Conservation (phyloP, 2,329 filamentous ascomycete species). For the Colletotrichum paranaense region DNA sequence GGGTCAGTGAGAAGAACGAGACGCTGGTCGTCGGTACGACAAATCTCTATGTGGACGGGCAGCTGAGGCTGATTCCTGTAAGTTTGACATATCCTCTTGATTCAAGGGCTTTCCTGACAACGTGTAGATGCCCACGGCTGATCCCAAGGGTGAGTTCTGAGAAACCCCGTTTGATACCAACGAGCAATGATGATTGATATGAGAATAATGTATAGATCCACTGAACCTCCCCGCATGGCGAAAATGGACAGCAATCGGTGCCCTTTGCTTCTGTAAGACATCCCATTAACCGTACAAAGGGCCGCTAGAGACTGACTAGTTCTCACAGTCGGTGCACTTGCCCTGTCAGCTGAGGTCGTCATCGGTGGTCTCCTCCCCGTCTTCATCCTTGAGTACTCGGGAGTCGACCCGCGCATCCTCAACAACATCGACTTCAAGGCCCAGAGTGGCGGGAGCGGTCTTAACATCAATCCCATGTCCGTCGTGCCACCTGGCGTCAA, state of each 20-base stretch:
- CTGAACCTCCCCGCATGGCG: conserved; percentile 44
- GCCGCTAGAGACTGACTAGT: background rate
- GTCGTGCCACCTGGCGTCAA: conserved; percentile 38
- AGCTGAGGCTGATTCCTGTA: conserved; percentile 39
- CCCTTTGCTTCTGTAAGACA: conserved; percentile 43
- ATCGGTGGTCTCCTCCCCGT: conserved; percentile 46
- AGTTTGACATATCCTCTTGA: conserved; percentile 5
- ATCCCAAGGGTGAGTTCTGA: conserved; percentile 41
- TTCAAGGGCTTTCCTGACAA: background rate
- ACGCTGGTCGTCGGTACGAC: conserved; percentile 39
- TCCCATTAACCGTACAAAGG: background rate
- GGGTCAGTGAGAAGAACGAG: conserved; percentile 18
- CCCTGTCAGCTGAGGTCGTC: conserved; percentile 41
- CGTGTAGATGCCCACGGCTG: conserved; percentile 41
- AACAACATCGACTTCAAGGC: conserved; percentile 38
- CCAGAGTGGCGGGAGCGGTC: conserved; percentile 37
- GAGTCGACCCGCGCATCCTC: conserved; percentile 43
- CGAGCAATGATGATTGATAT: conserved; percentile 7
- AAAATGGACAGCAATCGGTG: conserved; percentile 44
- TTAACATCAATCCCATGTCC: conserved; percentile 40
- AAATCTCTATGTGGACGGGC: conserved; percentile 36
- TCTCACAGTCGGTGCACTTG: conserved; percentile 41
- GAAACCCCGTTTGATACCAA: background rate
- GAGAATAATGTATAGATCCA: conserved; percentile 39
- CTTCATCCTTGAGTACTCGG: conserved; percentile 48